A percentile compares a stretch with the other conserved stretches of the same genome.
phyloP scores from a whole-genome alignment of 2,329 filamentous ascomycete species.

The Gaeumannomyces tritici region DNA sequence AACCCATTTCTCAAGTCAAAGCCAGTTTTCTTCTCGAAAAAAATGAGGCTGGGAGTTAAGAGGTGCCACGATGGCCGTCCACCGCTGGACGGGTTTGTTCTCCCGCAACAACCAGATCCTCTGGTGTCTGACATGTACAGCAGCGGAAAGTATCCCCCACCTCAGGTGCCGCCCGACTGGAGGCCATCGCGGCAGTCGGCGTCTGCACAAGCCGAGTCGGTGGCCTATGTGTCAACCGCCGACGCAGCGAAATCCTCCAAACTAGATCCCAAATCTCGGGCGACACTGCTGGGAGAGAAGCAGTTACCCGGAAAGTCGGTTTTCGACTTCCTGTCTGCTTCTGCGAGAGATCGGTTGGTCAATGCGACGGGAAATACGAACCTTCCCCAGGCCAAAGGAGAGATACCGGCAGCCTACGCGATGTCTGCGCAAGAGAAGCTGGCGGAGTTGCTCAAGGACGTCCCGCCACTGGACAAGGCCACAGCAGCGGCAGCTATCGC shows the following conservation, averaged over 20 bases:
- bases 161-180: conserved; percentile 66
- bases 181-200: conserved; percentile 36
- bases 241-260: conserved; percentile 70
- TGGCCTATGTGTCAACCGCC: conserved; percentile 53
- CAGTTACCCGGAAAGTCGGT: conserved; percentile 84
- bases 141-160: conserved; percentile 47
- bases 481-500: conserved; percentile 60
- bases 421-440: conserved; percentile 53
- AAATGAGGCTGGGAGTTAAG: conserved; percentile 37
- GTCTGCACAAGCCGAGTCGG: conserved; percentile 17
- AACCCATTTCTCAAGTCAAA: conserved; percentile 58
- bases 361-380: conserved; percentile 65
- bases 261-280: conserved; percentile 67
- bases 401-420: conserved; percentile 58
- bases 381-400: conserved; percentile 68
- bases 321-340: conserved; percentile 81
- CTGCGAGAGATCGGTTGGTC: conserved; percentile 67
- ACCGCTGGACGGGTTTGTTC: conserved; percentile 70
- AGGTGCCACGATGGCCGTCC: conserved; percentile 78
- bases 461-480: conserved; percentile 56
- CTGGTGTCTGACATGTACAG: conserved; percentile 32
- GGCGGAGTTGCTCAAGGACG: conserved; percentile 45
- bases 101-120: conserved; percentile 45
- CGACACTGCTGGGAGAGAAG: conserved; percentile 70
- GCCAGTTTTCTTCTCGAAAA: conserved; percentile 67